phyloP scores from a whole-genome alignment of 345 rosid species.

The Bretschneidera sinensis region DNA sequence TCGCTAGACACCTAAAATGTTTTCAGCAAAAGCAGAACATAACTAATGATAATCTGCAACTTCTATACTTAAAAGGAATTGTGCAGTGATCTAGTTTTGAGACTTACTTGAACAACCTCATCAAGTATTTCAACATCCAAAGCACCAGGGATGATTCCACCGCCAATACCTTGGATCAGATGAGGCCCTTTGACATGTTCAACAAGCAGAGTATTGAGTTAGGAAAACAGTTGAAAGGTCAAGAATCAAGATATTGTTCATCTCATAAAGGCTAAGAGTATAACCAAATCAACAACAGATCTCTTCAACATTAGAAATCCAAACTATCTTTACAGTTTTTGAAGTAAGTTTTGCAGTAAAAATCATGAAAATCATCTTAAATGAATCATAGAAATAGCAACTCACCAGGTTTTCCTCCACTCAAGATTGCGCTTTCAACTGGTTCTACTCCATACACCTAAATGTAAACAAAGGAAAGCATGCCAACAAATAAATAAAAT shows the following conservation, averaged over 20 bases:
- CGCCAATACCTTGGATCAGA: constrained; percentile 50
- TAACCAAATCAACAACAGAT: no score
- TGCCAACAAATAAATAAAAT: background rate
- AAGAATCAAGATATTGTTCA: no score
- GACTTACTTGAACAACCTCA: constrained; percentile 37
- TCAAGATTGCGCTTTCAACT: constrained; percentile 27
- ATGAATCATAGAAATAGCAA: background rate
- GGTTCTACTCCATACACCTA: constrained; percentile 32
- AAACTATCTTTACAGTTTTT: no score
- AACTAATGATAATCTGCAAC: no score
- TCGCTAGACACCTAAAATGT: constrained; percentile 37
- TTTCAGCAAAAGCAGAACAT: no score
- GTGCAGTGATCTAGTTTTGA: no score
- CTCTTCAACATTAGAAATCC: background rate
- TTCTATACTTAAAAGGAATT: no score
- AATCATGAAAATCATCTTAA: background rate
- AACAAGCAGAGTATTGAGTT: no score
- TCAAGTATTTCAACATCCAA: constrained; percentile 38
- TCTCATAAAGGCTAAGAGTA: no score
- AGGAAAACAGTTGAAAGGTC: no score
- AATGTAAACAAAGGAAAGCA: background rate
- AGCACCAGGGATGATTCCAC: constrained; percentile 32
- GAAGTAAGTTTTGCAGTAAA: no score
- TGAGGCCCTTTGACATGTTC: constrained; percentile 27
- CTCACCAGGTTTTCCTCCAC: constrained; percentile 26